A percentile compares a stretch with the other conserved stretches of the same genome.
Conservation (phyloP, 2,329 filamentous ascomycete genomes). For the Pseudovirgaria hyperparasitica region DNA sequence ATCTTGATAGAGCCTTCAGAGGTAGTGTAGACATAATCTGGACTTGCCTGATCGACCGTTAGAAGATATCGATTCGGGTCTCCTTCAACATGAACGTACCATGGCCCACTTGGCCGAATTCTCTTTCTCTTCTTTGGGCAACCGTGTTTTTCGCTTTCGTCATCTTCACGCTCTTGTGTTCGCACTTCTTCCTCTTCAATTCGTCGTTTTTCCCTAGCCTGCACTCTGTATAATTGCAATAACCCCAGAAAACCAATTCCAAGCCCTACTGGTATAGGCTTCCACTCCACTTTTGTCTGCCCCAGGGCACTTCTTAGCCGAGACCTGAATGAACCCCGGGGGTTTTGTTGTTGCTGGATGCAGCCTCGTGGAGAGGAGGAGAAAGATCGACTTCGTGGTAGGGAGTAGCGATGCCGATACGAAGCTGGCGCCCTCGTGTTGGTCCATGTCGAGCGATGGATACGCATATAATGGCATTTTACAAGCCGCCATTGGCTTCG, state of each 20-base stretch:
- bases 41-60: slow-evolving; percentile 50
- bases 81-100: slow-evolving; percentile 37
- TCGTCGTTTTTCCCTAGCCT: slow-evolving; percentile 34
- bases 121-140: slow-evolving; percentile 42
- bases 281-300: slow-evolving; percentile 67
- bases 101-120: slow-evolving; percentile 73
- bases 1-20: slow-evolving; percentile 74
- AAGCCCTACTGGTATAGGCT: slow-evolving; percentile 75
- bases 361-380: slow-evolving; percentile 28
- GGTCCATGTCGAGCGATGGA: too few species aligned
- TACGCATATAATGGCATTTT: too few species aligned
- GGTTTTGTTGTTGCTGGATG: slow-evolving; percentile 28
- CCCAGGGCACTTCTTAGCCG: slow-evolving; percentile 45
- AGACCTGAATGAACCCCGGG: slow-evolving; percentile 42
- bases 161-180: slow-evolving; percentile 27
- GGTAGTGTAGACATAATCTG: slow-evolving; percentile 89
- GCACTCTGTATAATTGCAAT: slow-evolving; percentile 72
- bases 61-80: slow-evolving; percentile 2
- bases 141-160: slow-evolving; percentile 36
- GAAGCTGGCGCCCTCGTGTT: too few species aligned
- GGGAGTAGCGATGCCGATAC: slow-evolving; percentile 5
- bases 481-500: too few species aligned
- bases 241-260: slow-evolving; percentile 75
- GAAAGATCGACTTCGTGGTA: slow-evolving; percentile 15
- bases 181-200: slow-evolving; percentile 25